Base-by-base conservation (phyloP, 2,329 filamentous ascomycete species). In the Rhytidhysteron rufulum region DNA sequence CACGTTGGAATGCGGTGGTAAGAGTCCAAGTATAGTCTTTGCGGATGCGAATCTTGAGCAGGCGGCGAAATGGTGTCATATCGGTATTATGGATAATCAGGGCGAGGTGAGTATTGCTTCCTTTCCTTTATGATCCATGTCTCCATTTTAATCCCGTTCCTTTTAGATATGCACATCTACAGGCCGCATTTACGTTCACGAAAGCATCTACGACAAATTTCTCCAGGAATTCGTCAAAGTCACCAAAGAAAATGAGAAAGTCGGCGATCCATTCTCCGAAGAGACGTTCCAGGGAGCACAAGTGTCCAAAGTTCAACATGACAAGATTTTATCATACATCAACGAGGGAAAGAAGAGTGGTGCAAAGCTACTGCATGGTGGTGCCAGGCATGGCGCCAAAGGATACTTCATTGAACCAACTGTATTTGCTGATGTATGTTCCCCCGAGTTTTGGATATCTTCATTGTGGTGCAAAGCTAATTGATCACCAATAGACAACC, bases 101-200 rank as follows among this genome's bases (percentile, higher is more conserved):
- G 78, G 78, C 24, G 75, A 82, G 49, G 73, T 80, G 18, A 82
- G 78, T 62, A 79, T 75, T 2, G 76, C 78, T 0, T 80, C 75
- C 0, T 78, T 75, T 1, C n/a, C n/a, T n/a, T n/a, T n/a, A n/a
- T n/a, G n/a, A n/a, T n/a, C n/a, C n/a, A n/a, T n/a, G n/a, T n/a
- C n/a, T 75, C 54, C 74, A 72, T 68, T 78, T 72, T 68, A 79
- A 79, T 69, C 74, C 78, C 62, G 77, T 75, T 55, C 77, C 80
- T 65, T 76, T 72, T 69, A 80, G 77, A 71, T 88, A 85, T 62
- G 86, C 86, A 47, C 86, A 86, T 51, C 88, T 85, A 86, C 86
- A 51, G 88, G 85, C 47, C 66, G 78, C 8, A 73, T 82, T 21
- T 58, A 77, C 9, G 78, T 81, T 0, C 76, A 82, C 44, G 71